Evolutionary conservation across 768 basidiomycete genomes (phyloP), one percentile per base, ranked within the genome.

Genomic region (Clitopilus passeckerianus): DNA sequence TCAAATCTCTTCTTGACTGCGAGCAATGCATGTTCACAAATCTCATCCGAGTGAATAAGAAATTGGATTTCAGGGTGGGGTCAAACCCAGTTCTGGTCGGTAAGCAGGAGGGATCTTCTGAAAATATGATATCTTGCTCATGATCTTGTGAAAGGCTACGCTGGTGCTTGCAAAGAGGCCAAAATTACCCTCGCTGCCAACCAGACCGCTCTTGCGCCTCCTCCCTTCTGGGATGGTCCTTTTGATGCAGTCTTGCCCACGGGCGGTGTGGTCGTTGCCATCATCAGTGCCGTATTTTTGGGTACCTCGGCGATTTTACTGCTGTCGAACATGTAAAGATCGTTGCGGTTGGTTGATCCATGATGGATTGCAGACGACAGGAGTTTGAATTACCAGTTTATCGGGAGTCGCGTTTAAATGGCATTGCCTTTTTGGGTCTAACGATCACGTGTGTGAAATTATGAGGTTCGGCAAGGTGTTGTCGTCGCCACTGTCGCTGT

Each of bases 1-100:
- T 83, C 33, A 59, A 68, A 0, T 63, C 72, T 1, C 70, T 91
- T 58, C 71, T 76, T 1, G 54, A 65, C 34, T 89, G 89, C 72
- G 80, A 91, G 69, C 83, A 86, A 65, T 91, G 89, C 75, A 80
- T 87, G 78, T 85, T 87, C 66, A 68, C 71, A 43, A 72, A 74
- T 59, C 72, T 90, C 24, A 79, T 92, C 62, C 65, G 66, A 8
- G 71, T 72, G 34, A 86, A 86, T 66, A 67, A 75, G 58, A 75
- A 68, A 22, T 71, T 76, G 59, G 83, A 87, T 68, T 71, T 75
- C 54, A 75, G 77, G 15, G 82, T 81, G 4, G 90, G 89, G 8
- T 86, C 85, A n/a, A 77, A 78, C 54, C 68, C 78, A 15, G 75
- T 86, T n/a, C 71, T 91, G 43, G 69, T 66, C 37, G 85, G 90